Conservation (phyloP, 768 basidiomycete genomes). For the Leccinum disarticulatum region DNA sequence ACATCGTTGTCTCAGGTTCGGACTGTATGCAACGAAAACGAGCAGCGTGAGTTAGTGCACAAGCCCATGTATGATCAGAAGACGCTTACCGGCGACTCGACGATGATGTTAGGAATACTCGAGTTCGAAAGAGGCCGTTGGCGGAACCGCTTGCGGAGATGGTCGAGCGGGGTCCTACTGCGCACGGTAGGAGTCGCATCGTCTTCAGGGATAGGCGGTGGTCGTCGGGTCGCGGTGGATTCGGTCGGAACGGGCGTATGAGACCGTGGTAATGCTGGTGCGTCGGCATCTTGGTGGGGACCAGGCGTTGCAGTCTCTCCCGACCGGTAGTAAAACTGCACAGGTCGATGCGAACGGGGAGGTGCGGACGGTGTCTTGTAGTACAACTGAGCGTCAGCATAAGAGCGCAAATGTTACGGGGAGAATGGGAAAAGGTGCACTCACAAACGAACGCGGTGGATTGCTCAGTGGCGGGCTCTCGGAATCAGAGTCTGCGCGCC, state of each 20-base stretch:
- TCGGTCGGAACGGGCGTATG: constrained; percentile 17
- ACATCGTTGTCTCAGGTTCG: constrained; percentile 37
- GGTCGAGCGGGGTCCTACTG: constrained; percentile 19
- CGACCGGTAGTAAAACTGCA: constrained; percentile 26
- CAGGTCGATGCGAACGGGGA: constrained; percentile 13
- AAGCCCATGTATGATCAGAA: background rate
- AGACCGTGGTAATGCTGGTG: constrained; percentile 7
- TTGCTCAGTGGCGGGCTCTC: constrained; percentile 14
- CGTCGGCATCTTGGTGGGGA: constrained; percentile 23
- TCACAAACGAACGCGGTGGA: constrained; percentile 22
- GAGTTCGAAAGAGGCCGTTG: constrained; percentile 33
- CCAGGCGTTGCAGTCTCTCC: constrained; percentile 33
- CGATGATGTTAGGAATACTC: constrained; percentile 42
- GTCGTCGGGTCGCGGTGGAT: background rate
- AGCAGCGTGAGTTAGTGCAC: background rate
- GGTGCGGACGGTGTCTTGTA: constrained; percentile 18
- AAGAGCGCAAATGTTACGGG: background rate
- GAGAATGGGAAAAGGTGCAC: background rate
- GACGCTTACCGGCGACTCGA: constrained; percentile 46
- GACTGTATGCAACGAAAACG: constrained; percentile 33
- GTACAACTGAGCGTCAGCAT: constrained; percentile 7
- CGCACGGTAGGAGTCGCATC: constrained; percentile 10
- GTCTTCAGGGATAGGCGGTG: constrained; percentile 4
- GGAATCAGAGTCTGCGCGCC: constrained; percentile 30
- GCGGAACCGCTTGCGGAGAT: constrained; percentile 29